phyloP scores from a whole-genome alignment of 2,329 filamentous ascomycete species.

The Verticillium isaacii region DNA sequence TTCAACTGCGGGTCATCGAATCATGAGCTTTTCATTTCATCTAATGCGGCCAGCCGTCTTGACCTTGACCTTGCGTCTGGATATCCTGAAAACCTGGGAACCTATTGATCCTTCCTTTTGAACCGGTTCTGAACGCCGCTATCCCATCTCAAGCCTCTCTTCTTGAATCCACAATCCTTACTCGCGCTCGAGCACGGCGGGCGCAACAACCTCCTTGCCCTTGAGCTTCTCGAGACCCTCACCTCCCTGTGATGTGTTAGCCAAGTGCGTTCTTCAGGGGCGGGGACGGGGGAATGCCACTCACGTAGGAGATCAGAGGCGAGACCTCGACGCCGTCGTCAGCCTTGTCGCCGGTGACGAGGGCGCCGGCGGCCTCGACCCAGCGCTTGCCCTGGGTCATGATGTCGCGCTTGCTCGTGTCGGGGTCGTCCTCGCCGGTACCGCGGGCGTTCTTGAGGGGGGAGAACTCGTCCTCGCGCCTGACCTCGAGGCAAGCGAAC shows the following conservation, averaged over 20 bases:
- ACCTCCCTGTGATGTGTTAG: slow-evolving; percentile 42
- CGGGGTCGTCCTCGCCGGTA: slow-evolving; percentile 86
- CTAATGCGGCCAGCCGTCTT: not conserved
- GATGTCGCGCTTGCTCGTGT: slow-evolving; percentile 88
- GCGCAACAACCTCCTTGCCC: slow-evolving; percentile 47
- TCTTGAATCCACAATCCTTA: slow-evolving; percentile 10
- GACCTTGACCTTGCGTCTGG: not conserved
- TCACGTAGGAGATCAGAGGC: slow-evolving; percentile 91
- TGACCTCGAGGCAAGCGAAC: slow-evolving; percentile 95
- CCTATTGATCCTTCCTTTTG: not conserved
- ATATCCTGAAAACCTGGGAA: no score
- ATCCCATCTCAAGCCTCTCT: not conserved
- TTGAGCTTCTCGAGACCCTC: slow-evolving; percentile 56
- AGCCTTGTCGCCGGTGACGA: slow-evolving; percentile 59
- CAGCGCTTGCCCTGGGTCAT: slow-evolving; percentile 86
- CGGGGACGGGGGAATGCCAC: slow-evolving; percentile 31
- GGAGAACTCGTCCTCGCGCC: slow-evolving; percentile 95
- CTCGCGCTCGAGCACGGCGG: slow-evolving; percentile 45
- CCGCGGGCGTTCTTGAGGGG: slow-evolving; percentile 87
- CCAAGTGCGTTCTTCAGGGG: not conserved
- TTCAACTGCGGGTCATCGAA: not conserved
- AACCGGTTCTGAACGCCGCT: not conserved
- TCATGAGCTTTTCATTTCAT: not conserved
- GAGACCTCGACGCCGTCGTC: slow-evolving; percentile 80
- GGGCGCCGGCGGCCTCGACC: slow-evolving; percentile 73